Evolutionary conservation across 2,329 filamentous ascomycete species (phyloP).

Genomic region (Monosporascus sp.): DNA sequence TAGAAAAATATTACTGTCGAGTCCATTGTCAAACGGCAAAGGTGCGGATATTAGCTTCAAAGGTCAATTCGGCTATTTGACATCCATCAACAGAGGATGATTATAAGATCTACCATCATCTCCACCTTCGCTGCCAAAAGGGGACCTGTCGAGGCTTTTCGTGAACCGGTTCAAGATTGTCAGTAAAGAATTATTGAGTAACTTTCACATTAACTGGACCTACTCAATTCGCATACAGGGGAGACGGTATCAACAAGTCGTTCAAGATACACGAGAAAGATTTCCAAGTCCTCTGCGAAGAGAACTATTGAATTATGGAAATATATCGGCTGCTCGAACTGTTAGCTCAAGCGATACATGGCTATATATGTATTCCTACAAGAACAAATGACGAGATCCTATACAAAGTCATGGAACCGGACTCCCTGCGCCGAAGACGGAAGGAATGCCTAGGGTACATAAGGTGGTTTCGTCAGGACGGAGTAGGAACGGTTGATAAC

Average conservation of each 20-base stretch:
- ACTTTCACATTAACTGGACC: too few species aligned
- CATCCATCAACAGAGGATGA: neutral
- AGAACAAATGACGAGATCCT: constrained; percentile 22
- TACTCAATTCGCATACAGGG: constrained; percentile 12
- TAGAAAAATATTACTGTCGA: constrained; percentile 2
- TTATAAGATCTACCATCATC: constrained; percentile 1
- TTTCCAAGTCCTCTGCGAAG: constrained; percentile 16
- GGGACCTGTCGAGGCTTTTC: constrained; percentile 22
- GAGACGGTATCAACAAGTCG: constrained; percentile 22
- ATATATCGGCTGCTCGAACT: too few species aligned
- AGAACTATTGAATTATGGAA: too few species aligned
- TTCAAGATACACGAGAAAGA: constrained; percentile 15
- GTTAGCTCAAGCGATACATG: too few species aligned
- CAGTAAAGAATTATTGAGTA: neutral
- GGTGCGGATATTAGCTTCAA: too few species aligned
- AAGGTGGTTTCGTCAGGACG: constrained; percentile 15
- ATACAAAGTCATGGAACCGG: constrained; percentile 13
- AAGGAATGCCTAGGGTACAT: constrained; percentile 25
- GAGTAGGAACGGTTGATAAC: constrained; percentile 23
- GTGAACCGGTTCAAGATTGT: constrained; percentile 29
- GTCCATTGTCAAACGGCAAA: neutral
- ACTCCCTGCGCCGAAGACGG: neutral
- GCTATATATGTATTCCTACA: too few species aligned
- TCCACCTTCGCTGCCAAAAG: constrained; percentile 8
- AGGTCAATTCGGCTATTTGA: too few species aligned